Percentiles rank a stretch among this genome's conserved stretches.
Evolutionary conservation across 2,329 filamentous ascomycete genomes (phyloP).

Genomic region (Monosporascus sp.): DNA sequence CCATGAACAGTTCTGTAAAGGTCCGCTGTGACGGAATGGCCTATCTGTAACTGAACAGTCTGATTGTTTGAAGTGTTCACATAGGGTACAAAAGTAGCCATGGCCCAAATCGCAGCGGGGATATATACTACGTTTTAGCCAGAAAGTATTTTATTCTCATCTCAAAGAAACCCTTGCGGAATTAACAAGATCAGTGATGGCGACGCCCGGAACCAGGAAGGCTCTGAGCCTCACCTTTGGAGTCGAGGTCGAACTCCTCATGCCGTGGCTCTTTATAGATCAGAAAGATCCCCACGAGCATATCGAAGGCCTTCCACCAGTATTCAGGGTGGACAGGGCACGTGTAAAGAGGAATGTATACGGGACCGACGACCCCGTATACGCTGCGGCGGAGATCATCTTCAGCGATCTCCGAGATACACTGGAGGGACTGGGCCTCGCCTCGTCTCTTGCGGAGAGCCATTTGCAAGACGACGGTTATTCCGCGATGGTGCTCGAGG

Average conservation of each 20-base stretch:
- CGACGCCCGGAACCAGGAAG: too few relatives aligned
- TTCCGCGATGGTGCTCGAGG: not conserved
- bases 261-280: constrained; percentile 1
- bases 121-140: too few relatives aligned
- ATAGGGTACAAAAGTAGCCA: too few relatives aligned
- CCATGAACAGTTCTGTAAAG: too few relatives aligned
- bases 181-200: too few relatives aligned
- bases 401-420: not conserved
- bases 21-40: too few relatives aligned
- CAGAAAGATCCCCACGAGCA: not conserved
- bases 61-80: too few relatives aligned
- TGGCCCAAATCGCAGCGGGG: too few relatives aligned
- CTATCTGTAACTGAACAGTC: too few relatives aligned
- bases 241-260: constrained; percentile 12
- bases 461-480: not conserved
- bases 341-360: too few relatives aligned
- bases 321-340: not conserved
- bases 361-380: not conserved
- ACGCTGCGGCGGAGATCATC: not conserved
- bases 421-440: not conserved
- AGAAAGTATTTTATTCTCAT: not conserved
- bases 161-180: not conserved
- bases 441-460: not conserved
- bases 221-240: constrained; percentile 8
- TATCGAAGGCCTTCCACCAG: constrained; percentile 2